Percentiles rank a stretch among this genome's conserved stretches.
Evolutionary conservation across 2,329 filamentous ascomycete species (phyloP).

Genomic region (Pseudogymnoascus sp.): DNA sequence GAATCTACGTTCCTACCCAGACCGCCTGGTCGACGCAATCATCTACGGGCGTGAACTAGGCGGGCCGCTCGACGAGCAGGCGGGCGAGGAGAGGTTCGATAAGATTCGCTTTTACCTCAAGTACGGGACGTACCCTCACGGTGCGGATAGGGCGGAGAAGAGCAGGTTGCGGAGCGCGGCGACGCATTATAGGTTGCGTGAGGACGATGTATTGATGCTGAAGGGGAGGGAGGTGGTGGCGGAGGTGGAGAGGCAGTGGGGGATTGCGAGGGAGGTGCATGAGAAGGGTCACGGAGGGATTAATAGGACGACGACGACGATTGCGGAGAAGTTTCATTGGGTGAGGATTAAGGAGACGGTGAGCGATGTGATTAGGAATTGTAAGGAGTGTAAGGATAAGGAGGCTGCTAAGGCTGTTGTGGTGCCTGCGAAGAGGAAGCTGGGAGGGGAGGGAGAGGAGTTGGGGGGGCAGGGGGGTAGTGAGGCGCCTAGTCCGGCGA

Average conservation of each 20-base stretch:
- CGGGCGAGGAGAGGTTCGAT: conserved; percentile 94
- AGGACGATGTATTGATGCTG: conserved; percentile 78
- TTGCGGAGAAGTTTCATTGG: conserved; percentile 95
- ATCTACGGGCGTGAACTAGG: conserved; percentile 53
- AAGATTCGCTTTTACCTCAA: conserved; percentile 98
- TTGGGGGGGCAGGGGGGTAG: neutral
- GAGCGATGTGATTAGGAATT: conserved; percentile 87
- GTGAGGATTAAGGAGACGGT: conserved; percentile 97
- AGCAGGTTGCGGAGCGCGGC: conserved; percentile 86
- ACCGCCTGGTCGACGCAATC: conserved; percentile 49
- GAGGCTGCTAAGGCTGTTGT: conserved; percentile 60
- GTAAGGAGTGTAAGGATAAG: conserved; percentile 66
- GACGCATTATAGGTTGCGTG: conserved; percentile 82
- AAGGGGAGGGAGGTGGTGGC: conserved; percentile 97
- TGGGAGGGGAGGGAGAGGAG: neutral
- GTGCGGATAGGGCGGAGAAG: conserved; percentile 92
- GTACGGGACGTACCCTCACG: conserved; percentile 85
- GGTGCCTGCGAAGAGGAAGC: neutral
- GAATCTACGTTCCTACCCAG: conserved; percentile 43
- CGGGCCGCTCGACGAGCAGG: conserved; percentile 67
- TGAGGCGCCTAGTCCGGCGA: neutral
- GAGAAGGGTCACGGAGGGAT: conserved; percentile 76
- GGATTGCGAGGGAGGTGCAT: conserved; percentile 76
- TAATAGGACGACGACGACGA: conserved; percentile 94
- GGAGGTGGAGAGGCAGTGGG: conserved; percentile 82